These are phyloP conservation scores for Aeschynomene evenia DNA, from an alignment of 306 rosid genomes.

Conservation along the genomic window DNA sequence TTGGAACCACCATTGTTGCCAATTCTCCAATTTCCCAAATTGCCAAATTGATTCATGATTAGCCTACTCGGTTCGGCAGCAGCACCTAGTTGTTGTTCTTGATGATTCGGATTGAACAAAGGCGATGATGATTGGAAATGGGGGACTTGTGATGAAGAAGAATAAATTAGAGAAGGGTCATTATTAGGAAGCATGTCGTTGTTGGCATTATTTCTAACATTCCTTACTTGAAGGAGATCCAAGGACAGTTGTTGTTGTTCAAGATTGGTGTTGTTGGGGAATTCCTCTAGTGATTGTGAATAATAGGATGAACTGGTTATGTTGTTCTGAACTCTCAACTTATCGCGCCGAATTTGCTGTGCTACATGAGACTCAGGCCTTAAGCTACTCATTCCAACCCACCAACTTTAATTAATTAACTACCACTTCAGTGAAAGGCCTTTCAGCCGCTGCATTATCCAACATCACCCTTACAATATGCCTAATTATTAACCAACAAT, in stretches of 20 bases:
- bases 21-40: slow-evolving; percentile 46
- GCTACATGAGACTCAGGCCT: slow-evolving; percentile 80
- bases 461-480: neutral
- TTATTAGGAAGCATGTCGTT: slow-evolving; percentile 59
- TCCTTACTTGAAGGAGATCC: slow-evolving; percentile 55
- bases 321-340: slow-evolving; percentile 57
- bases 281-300: slow-evolving; percentile 27
- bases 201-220: slow-evolving; percentile 50
- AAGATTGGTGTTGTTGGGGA: slow-evolving; percentile 32
- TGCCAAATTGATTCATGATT: slow-evolving; percentile 12
- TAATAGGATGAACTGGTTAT: too few species aligned
- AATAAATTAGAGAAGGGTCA: neutral
- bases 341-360: slow-evolving; percentile 84
- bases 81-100: slow-evolving; percentile 22
- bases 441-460: neutral
- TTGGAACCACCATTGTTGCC: slow-evolving; percentile 12
- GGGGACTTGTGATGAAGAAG: slow-evolving; percentile 46
- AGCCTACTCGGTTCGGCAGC: slow-evolving; percentile 29
- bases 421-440: neutral
- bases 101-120: slow-evolving; percentile 33
- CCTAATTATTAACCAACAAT: neutral
- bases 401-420: neutral
- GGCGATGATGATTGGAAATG: slow-evolving; percentile 43
- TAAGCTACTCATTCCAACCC: slow-evolving; percentile 58
- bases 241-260: slow-evolving; percentile 44